Conservation (phyloP, 2,329 filamentous ascomycete species). For the Pyricularia pennisetigena region DNA sequence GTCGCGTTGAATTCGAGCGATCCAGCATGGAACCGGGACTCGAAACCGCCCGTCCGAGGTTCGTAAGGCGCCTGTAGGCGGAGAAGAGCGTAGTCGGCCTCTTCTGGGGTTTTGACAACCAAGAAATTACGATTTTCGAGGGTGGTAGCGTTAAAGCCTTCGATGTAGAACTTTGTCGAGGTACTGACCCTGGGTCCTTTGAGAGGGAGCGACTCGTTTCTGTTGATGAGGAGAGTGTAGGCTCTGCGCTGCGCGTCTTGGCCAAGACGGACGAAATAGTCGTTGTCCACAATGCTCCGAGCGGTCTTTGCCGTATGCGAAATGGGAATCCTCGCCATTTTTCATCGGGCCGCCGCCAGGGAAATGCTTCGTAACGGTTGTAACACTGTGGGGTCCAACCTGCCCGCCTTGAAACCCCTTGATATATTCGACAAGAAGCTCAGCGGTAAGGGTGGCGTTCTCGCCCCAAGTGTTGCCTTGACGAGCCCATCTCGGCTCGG, state of each 20-base stretch:
- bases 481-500: neutral
- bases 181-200: neutral
- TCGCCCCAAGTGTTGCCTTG: neutral
- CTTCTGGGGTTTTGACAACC: conserved; percentile 21
- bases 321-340: conserved; percentile 16
- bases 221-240: neutral
- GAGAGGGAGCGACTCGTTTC: neutral
- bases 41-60: neutral
- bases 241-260: neutral
- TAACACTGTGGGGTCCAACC: conserved; percentile 32
- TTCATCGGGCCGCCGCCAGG: too few species aligned
- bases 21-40: neutral
- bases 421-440: conserved; percentile 29
- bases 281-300: conserved; percentile 15
- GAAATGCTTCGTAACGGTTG: conserved; percentile 24
- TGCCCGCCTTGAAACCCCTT: conserved; percentile 34
- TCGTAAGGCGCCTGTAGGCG: neutral
- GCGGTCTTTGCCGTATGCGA: conserved; percentile 39
- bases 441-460: neutral
- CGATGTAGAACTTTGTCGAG: conserved; percentile 37
- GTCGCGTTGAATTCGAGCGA: neutral
- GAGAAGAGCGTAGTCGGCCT: conserved; percentile 23
- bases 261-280: neutral
- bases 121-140: neutral
- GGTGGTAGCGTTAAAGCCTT: neutral